Base-by-base conservation (phyloP, 2,329 filamentous ascomycete genomes). In the Penicillium sp. region DNA sequence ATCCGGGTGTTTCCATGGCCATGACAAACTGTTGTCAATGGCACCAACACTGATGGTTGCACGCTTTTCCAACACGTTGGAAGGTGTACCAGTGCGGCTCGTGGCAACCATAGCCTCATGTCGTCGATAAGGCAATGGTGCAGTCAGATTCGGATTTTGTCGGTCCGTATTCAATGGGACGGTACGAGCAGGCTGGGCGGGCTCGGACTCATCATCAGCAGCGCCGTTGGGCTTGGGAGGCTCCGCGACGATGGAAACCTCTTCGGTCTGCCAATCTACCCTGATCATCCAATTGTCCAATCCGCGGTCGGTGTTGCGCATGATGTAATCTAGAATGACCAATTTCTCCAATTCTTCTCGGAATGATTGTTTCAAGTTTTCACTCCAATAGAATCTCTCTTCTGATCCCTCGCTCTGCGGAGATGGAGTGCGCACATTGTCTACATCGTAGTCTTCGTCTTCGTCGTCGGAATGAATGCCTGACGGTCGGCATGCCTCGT, bases 231-330 rank as follows among this genome's bases (percentile, higher is more conserved):
- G 80, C 77, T 80, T 90, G 68, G 79, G 95, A 11, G 92, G 90
- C 59, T 97, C 91, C 0, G 91, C 91, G 16, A 88, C 87, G 62
- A 99, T 90, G 7, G 89, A 90, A 12, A 94, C 93, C 65, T 88
- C 83, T 66, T 94, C 85, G 2, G 83, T 86, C 64, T 91, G 83
- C 81, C 86, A 90, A 71, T 99, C 92, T 30, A 99, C 90, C 72
- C 91, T 94, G 69, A 99, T 91, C 94, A 99, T 99, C 94, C 94
- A 99, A 66, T 99, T 99, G 71, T 99, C 94, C 56, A 97, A 79
- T 1, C 94, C 94, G 74, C 94, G 84, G 71, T 99, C 94, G 1
- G 94, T 99, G 69, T 99, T 99, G 57, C 94, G 85, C 94, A 99
- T 99, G 61, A 99, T 96, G 71, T 99, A 99, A 74, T 99, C 94